Percentiles rank a stretch among this genome's conserved stretches.
Evolutionary conservation across 306 rosid genomes (phyloP).

Genomic region (Cicer bijugum): DNA sequence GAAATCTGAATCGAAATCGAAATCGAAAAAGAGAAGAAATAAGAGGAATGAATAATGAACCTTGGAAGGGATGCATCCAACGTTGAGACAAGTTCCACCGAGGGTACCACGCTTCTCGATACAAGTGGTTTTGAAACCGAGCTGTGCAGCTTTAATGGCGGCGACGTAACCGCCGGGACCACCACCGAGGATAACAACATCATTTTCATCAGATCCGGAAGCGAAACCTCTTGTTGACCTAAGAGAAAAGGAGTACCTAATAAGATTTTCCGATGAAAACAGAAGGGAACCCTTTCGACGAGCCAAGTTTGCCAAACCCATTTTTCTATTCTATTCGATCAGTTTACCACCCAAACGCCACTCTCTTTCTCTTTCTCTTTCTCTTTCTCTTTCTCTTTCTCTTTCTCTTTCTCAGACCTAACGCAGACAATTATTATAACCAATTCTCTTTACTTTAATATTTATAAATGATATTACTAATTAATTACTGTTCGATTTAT

Average conservation of each 20-base stretch:
- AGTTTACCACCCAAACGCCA: neutral
- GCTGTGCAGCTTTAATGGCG: conserved; percentile 96
- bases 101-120: conserved; percentile 98
- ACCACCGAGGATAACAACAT: conserved; percentile 96
- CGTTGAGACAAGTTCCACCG: conserved; percentile 98
- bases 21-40: neutral
- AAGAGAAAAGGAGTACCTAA: conserved; percentile 48
- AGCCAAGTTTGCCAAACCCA: conserved; percentile 86
- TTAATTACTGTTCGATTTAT: neutral
- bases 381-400: too few relatives aligned
- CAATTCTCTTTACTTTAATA: neutral
- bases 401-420: conserved; percentile 31
- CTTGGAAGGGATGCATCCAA: conserved; percentile 99
- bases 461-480: neutral
- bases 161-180: conserved; percentile 99
- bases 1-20: neutral
- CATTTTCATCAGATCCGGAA: conserved; percentile 90
- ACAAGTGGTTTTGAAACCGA: conserved; percentile 95
- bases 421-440: neutral
- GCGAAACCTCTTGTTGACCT: conserved; percentile 67
- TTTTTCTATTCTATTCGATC: conserved; percentile 34
- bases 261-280: conserved; percentile 58
- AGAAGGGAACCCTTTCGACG: conserved; percentile 74
- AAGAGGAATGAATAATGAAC: conserved; percentile 37
- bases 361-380: conserved; percentile 12